Percentiles rank a stretch among this genome's conserved stretches.
Evolutionary conservation across 352 stramenopile genomes (phyloP).

Genomic region (Pythium folliculosum): DNA sequence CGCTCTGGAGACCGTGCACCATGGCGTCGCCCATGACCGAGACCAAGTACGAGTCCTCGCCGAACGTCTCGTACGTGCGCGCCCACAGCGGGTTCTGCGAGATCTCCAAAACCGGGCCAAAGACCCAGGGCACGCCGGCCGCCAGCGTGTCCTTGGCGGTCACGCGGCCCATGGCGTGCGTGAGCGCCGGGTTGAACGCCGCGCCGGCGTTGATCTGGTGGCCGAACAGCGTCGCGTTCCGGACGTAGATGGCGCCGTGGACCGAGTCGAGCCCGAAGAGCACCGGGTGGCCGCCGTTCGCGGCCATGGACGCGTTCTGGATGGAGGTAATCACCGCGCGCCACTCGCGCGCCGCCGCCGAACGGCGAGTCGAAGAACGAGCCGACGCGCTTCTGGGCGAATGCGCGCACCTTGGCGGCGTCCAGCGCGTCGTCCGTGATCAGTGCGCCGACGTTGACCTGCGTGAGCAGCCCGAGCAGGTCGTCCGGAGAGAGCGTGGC

Average conservation of each 20-base stretch:
- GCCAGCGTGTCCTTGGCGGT: constrained; percentile 64
- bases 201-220: constrained; percentile 81
- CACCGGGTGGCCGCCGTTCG: constrained; percentile 44
- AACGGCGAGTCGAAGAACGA: constrained; percentile 25
- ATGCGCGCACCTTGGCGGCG: constrained; percentile 44
- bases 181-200: constrained; percentile 65
- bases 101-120: constrained; percentile 72
- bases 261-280: constrained; percentile 77
- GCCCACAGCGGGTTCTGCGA: constrained; percentile 63
- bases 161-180: constrained; percentile 45
- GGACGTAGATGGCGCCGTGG: constrained; percentile 69
- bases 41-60: constrained; percentile 71
- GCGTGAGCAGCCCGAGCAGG: constrained; percentile 82
- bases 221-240: constrained; percentile 63
- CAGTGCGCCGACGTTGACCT: constrained; percentile 76
- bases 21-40: constrained; percentile 49
- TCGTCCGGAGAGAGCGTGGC: constrained; percentile 38
- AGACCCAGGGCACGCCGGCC: constrained; percentile 76
- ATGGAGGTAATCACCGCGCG: constrained; percentile 46
- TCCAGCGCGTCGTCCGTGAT: constrained; percentile 47
- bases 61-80: constrained; percentile 85
- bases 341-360: constrained; percentile 37
- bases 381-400: constrained; percentile 54
- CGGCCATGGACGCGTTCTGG: constrained; percentile 48
- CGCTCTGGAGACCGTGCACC: constrained; percentile 43